phyloP scores from a whole-genome alignment of 2,329 filamentous ascomycete species.

The Dothistroma pini region DNA sequence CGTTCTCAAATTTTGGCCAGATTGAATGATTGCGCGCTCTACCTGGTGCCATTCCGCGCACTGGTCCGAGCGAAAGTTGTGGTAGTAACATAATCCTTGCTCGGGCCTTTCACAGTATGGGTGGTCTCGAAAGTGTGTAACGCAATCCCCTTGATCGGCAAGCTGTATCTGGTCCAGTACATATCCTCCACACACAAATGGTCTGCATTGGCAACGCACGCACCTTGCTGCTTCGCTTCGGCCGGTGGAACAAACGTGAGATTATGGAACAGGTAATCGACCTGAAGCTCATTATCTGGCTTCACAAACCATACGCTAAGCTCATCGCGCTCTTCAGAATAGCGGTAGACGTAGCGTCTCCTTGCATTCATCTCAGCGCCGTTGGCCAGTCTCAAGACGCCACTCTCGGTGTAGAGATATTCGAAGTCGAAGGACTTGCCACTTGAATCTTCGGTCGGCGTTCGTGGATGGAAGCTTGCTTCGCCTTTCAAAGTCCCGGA shows the following conservation, averaged over 20 bases:
- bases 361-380: conserved; percentile 53
- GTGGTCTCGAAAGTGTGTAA: conserved; percentile 57
- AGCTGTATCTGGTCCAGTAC: conserved; percentile 65
- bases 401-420: conserved; percentile 33
- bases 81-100: conserved; percentile 63
- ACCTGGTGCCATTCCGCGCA: not conserved
- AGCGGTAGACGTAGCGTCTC: conserved; percentile 69
- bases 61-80: conserved; percentile 35
- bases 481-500: conserved; percentile 29
- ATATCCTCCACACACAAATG: conserved; percentile 69
- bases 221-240: conserved; percentile 36
- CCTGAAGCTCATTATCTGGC: conserved; percentile 55
- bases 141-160: conserved; percentile 58
- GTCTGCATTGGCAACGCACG: conserved; percentile 61
- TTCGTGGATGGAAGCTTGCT: conserved; percentile 32
- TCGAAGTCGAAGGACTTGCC: conserved; percentile 29
- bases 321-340: conserved; percentile 56
- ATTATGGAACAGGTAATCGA: conserved; percentile 71
- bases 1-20: conserved; percentile 24
- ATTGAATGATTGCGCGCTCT: conserved; percentile 1
- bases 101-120: conserved; percentile 66
- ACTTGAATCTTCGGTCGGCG: conserved; percentile 24
- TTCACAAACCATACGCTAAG: conserved; percentile 73
- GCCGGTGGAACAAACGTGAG: conserved; percentile 54
- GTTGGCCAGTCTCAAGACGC: conserved; percentile 22